These are phyloP conservation scores for Xylaria sp. DNA, from an alignment of 2,329 filamentous ascomycete species.

Conservation along the genomic window DNA sequence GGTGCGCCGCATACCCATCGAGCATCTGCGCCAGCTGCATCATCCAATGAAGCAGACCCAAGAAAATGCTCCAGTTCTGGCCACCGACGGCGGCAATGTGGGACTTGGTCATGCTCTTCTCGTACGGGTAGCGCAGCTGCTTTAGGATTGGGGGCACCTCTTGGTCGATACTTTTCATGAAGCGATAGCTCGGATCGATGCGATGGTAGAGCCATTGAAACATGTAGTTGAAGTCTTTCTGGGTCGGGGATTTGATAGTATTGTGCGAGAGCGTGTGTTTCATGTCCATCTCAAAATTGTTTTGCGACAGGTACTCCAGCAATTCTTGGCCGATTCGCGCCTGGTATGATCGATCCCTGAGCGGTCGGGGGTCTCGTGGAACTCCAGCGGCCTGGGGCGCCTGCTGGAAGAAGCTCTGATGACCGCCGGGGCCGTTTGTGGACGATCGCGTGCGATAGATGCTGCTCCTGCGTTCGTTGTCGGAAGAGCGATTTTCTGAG, in stretches of 20 bases:
- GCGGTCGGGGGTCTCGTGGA: slow-evolving; percentile 84
- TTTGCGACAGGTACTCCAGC: slow-evolving; percentile 88
- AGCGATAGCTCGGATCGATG: slow-evolving; percentile 92
- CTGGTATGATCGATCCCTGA: slow-evolving; percentile 84
- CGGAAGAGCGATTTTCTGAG: slow-evolving; percentile 50
- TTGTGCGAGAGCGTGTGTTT: slow-evolving; percentile 93
- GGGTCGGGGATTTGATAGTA: slow-evolving; percentile 90
- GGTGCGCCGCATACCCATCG: slow-evolving; percentile 79
- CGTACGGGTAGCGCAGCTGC: slow-evolving; percentile 93
- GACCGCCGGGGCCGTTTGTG: slow-evolving; percentile 71
- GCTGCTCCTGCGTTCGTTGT: slow-evolving; percentile 79
- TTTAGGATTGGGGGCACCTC: slow-evolving; percentile 94
- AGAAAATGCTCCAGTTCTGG: slow-evolving; percentile 95
- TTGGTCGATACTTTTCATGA: slow-evolving; percentile 93
- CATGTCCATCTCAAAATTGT: slow-evolving; percentile 98
- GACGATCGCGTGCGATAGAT: slow-evolving; percentile 79
- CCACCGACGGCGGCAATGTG: slow-evolving; percentile 94
- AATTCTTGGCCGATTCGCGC: slow-evolving; percentile 87
- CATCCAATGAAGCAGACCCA: slow-evolving; percentile 97
- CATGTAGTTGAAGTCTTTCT: slow-evolving; percentile 98
- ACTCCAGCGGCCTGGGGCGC: slow-evolving; percentile 83
- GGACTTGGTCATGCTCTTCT: slow-evolving; percentile 95
- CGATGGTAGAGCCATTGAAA: slow-evolving; percentile 98
- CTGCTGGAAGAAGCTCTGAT: slow-evolving; percentile 96
- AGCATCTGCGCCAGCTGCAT: slow-evolving; percentile 97